Evolutionary conservation across 208 protist genomes (phyloP).

Genomic region (Leishmania braziliensis): DNA sequence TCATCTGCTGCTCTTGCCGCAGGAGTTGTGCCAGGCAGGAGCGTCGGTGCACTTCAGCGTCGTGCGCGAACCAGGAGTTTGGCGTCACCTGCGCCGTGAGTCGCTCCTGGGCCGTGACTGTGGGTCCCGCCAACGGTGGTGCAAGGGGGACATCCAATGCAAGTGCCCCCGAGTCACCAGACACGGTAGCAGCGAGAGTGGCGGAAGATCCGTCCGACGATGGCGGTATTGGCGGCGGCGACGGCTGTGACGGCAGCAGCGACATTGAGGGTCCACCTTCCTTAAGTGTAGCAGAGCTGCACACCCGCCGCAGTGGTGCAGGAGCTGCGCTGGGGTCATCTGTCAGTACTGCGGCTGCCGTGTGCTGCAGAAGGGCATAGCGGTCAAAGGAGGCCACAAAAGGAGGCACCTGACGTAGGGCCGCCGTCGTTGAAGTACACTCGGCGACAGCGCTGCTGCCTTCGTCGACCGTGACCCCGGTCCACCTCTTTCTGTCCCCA

Average conservation of each 20-base stretch:
- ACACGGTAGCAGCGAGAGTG: neutral
- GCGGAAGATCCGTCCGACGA: neutral
- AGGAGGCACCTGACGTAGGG: conserved; percentile 3
- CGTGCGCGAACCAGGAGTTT: conserved; percentile 43
- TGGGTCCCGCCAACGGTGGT: neutral
- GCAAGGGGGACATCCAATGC: neutral
- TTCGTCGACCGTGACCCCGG: neutral
- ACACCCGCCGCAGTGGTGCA: neutral
- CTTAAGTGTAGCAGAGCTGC: neutral
- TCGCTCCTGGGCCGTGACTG: conserved; percentile 12
- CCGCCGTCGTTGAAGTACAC: neutral
- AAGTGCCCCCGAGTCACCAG: conserved; percentile 7
- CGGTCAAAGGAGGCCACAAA: conserved; percentile 34
- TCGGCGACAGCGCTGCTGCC: neutral
- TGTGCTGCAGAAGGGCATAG: conserved; percentile 25
- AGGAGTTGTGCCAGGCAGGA: conserved; percentile 27
- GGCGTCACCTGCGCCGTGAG: conserved; percentile 16
- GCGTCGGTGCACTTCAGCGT: conserved; percentile 37
- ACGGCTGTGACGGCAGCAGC: neutral
- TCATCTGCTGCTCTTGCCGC: conserved; percentile 31
- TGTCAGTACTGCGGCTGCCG: neutral
- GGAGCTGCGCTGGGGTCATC: neutral
- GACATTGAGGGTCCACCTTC: neutral
- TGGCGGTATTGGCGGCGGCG: neutral
- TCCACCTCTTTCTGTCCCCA: neutral